Evolutionary conservation across 2,329 filamentous ascomycete genomes (phyloP).

Genomic region (Scedosporium aurantiacum): DNA sequence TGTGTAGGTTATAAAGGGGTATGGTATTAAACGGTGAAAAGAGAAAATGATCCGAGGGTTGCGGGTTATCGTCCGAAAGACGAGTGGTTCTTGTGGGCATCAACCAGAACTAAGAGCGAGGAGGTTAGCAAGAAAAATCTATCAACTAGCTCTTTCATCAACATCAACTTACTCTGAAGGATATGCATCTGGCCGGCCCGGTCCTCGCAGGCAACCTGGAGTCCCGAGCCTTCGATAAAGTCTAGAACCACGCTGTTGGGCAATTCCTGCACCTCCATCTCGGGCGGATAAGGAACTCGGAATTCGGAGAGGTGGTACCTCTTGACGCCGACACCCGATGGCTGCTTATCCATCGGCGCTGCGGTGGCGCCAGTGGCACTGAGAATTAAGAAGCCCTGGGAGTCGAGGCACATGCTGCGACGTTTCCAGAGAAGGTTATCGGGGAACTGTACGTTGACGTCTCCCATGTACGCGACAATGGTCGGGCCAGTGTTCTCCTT

Average conservation of each 20-base stretch:
- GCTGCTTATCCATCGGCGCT: slow-evolving; percentile 41
- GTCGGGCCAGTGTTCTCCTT: slow-evolving; percentile 18
- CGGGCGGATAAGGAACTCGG: slow-evolving; percentile 65
- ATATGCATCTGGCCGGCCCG: slow-evolving; percentile 44
- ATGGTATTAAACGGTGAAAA: not conserved
- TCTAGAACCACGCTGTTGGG: slow-evolving; percentile 68
- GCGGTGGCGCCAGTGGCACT: slow-evolving; percentile 41
- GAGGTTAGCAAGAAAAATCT: slow-evolving; percentile 4
- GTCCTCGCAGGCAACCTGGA: slow-evolving; percentile 56
- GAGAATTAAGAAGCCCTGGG: slow-evolving; percentile 71
- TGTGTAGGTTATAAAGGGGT: not conserved
- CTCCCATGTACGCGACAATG: slow-evolving; percentile 61
- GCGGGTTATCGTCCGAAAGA: slow-evolving; percentile 4
- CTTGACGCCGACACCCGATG: slow-evolving; percentile 43
- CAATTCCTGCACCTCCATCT: slow-evolving; percentile 85
- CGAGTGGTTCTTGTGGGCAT: slow-evolving; percentile 23
- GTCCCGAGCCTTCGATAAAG: slow-evolving; percentile 47
- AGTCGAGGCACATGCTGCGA: slow-evolving; percentile 75
- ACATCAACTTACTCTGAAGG: slow-evolving; percentile 35
- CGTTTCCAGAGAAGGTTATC: slow-evolving; percentile 96
- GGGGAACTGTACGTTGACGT: slow-evolving; percentile 95
- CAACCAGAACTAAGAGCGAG: slow-evolving; percentile 20
- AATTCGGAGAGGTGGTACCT: slow-evolving; percentile 83
- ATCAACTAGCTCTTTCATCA: not conserved
- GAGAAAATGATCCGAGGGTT: slow-evolving; percentile 3